A percentile compares a stretch with the other conserved stretches of the same genome.
These are phyloP conservation scores for Cryphonectria japonica DNA, from an alignment of 2,329 filamentous ascomycete species.

Conservation along the genomic window DNA sequence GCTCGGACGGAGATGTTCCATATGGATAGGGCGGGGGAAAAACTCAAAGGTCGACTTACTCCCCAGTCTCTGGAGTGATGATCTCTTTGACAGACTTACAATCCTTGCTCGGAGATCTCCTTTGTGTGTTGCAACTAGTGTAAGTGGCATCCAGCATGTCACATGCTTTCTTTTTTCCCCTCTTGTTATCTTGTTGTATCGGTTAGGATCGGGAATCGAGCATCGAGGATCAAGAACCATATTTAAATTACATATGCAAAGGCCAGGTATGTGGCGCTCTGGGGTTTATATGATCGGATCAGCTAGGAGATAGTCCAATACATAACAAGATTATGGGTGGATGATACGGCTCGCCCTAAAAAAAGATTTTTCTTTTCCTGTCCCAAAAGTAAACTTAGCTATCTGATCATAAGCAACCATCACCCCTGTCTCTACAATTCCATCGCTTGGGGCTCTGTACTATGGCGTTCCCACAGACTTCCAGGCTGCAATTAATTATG, in stretches of 20 bases:
- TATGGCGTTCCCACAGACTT: neutral
- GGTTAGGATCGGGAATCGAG: neutral
- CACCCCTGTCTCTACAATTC: neutral
- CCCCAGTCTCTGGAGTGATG: neutral
- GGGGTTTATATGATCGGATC: constrained; percentile 10
- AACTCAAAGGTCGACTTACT: neutral
- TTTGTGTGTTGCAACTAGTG: neutral
- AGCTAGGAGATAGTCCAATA: neutral
- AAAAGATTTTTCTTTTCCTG: constrained; percentile 25
- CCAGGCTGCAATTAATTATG: neutral
- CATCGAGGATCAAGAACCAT: neutral
- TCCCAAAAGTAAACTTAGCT: constrained; percentile 1
- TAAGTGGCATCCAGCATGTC: neutral
- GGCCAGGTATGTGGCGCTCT: neutral
- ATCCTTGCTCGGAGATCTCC: neutral
- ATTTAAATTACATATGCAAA: neutral
- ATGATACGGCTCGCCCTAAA: constrained; percentile 27
- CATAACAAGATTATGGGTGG: constrained; percentile 6
- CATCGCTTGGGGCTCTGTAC: neutral
- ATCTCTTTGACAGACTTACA: neutral
- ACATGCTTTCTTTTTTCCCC: neutral
- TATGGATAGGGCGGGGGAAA: neutral
- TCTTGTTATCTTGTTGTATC: neutral
- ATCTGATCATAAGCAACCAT: constrained; percentile 3
- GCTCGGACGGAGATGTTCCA: constrained; percentile 2